Base-by-base conservation (phyloP, 208 protist species). In the Trypanosoma cruzi region DNA sequence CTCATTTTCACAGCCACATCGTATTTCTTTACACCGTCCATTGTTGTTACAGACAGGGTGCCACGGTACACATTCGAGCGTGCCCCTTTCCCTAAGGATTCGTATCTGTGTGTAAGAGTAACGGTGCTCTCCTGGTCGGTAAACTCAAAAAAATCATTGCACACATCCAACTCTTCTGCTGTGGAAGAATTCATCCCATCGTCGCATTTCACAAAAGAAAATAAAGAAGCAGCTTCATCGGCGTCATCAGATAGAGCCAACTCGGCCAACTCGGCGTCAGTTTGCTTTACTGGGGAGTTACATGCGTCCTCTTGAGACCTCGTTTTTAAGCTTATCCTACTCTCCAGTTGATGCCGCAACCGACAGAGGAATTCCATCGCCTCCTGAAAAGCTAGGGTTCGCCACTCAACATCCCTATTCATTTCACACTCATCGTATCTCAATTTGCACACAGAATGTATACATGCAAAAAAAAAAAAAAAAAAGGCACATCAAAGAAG, bases 41-140 rank as follows among this genome's bases (percentile, higher is more conserved):
- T 13, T n/a, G 7, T 24, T 28, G 7, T 13, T 22, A 48, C 29
- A 58, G n/a, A 56, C 18, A 81, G 40, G 14, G 49, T 36, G 1
- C 75, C 75, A 13, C 32, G 62, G 55, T 77, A 76, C 22, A 81
- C 75, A 13, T 36, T 26, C 6, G 64, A 64, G 37, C 56, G 44
- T 2, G 54, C 62, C 14, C 75, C 75, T 55, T 49, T 52, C 16
- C 75, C 75, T 26, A 77, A 37, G 0, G 73, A 28, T 24, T 77
- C 29, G 52, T 50, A 20, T 20, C 22, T 24, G 37, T 72, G 69
- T 24, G 8, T 65, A 40, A 77, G 8, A 36, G 69, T 20, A 59
- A 81, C 50, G 32, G 48, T 16, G 8, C 29, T 44, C 24, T 40
- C 52, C 24, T 54, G 24, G 26, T 29, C 40, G 37, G 11, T 36